Evolutionary conservation across 345 rosid species (phyloP), one percentile per base, ranked within the genome.

Genomic region (Litchi chinensis): DNA sequence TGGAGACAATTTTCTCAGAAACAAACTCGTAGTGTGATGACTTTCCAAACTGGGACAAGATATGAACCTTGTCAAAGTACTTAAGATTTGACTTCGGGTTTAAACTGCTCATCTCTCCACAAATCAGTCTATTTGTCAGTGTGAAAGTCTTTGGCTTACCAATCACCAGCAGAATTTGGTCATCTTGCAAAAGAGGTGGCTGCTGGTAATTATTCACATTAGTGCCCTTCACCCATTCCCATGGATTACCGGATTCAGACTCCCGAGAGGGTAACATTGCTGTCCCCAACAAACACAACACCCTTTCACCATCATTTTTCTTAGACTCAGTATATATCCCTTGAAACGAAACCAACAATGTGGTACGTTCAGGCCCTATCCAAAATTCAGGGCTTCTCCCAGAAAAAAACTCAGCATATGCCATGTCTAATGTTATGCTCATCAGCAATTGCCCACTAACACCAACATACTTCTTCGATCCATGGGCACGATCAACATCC

Each of bases 221-320:
- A 46, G 50, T 80, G 76, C 84, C 89, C 60, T 90, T 88, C 76
- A 86, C 80, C 98, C 98, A 93, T 79, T 85, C 89, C 98, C 98
- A 93, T n/a, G 96, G 97, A 73, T 87, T 77, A 28, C 73, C 40
- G 6, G 87, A 82, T 19, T 87, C 90, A 13, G 91, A 72, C 16
- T 89, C 95, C 60, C 97, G 83, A 78, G 95, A 91, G 18, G 98
- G 97, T 66, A 93, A 75, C 93, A 89, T 90, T 18, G 98, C 88
- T 68, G 78, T 88, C 26, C 98, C 98, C 79, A 93, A 82, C 90
- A 95, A 84, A 81, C 98, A 95, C 78, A 95, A 71, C 22, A 91
- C 88, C 40, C 89, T 85, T 57, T 93, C 95, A 46, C 91, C 92
- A 15, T 86, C 88, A 68, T 86, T 84, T 50, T 82, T 84, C 73